These are phyloP conservation scores for Neurospora sp. DNA, from an alignment of 495 filamentous ascomycete species.

Conservation along the genomic window DNA sequence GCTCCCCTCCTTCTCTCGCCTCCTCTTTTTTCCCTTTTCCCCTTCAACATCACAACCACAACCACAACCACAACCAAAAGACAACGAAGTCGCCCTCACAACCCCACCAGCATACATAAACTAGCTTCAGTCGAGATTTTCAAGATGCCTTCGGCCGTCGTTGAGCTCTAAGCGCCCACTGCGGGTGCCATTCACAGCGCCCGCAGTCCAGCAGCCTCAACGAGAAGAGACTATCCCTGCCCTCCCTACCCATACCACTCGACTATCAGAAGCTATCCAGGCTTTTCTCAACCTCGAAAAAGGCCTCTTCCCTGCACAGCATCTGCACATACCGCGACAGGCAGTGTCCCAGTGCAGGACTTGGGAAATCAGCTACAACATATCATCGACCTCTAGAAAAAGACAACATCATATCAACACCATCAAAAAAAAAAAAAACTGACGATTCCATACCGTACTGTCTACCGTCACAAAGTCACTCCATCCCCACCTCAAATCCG, in stretches of 20 bases:
- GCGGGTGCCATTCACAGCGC: constrained; percentile 50
- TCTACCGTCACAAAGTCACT: background rate
- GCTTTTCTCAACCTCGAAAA: background rate
- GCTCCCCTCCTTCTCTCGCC: constrained; percentile 14
- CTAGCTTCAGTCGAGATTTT: constrained; percentile 68
- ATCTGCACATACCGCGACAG: background rate
- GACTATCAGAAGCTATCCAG: background rate
- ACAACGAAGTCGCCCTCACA: constrained; percentile 58
- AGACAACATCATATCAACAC: background rate
- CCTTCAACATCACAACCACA: constrained; percentile 2
- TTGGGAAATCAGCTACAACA: background rate
- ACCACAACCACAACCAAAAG: constrained; percentile 33
- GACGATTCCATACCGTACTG: background rate
- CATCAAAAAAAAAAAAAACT: background rate
- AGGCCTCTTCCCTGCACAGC: background rate
- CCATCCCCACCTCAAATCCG: background rate
- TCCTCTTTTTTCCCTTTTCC: constrained; percentile 20
- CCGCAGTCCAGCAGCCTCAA: constrained; percentile 72
- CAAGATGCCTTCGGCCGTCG: constrained; percentile 76
- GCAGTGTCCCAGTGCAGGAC: background rate
- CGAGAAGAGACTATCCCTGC: constrained; percentile 43
- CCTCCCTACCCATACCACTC: background rate
- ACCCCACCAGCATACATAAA: constrained; percentile 26
- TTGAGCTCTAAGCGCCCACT: constrained; percentile 92
- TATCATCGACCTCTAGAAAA: background rate